phyloP scores from a whole-genome alignment of 306 rosid genomes.

The Inga oerstediana region DNA sequence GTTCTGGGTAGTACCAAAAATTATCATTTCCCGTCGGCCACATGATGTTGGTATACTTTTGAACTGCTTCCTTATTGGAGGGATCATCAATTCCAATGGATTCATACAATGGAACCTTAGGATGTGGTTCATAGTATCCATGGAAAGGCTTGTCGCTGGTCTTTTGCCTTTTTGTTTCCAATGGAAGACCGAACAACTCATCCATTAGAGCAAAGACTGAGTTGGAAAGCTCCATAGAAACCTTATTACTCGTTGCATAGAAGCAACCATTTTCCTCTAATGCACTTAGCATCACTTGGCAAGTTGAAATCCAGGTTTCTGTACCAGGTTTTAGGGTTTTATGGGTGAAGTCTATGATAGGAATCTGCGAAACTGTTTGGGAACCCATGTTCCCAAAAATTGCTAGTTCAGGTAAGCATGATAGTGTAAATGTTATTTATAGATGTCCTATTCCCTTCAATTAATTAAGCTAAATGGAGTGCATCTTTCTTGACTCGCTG shows the following conservation, averaged over 20 bases:
- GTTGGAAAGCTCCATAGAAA: slow-evolving; percentile 37
- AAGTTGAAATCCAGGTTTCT: slow-evolving; percentile 27
- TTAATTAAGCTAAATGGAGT: not conserved
- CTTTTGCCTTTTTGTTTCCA: slow-evolving; percentile 41
- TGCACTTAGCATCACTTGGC: slow-evolving; percentile 27
- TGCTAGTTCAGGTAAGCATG: not conserved
- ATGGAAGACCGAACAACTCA: slow-evolving; percentile 44
- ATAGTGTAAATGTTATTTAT: not conserved
- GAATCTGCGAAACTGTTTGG: not conserved
- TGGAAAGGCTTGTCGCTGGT: slow-evolving; percentile 37
- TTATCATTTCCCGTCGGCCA: slow-evolving; percentile 45
- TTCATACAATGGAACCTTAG: slow-evolving; percentile 34
- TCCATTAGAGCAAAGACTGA: slow-evolving; percentile 33
- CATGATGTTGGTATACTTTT: slow-evolving; percentile 38
- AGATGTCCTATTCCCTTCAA: not conserved
- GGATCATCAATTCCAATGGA: slow-evolving; percentile 42
- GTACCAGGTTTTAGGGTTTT: not conserved
- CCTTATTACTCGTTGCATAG: slow-evolving; percentile 28
- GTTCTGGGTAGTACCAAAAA: slow-evolving; percentile 33
- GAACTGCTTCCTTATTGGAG: slow-evolving; percentile 22
- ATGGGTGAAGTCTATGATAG: not conserved
- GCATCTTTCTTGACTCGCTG: not conserved
- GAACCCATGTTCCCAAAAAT: not conserved
- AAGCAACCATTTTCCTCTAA: slow-evolving; percentile 41
- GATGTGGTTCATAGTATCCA: slow-evolving; percentile 31